Evolutionary conservation across 2,329 filamentous ascomycete genomes (phyloP).

Genomic region (Chaetomium sp.): DNA sequence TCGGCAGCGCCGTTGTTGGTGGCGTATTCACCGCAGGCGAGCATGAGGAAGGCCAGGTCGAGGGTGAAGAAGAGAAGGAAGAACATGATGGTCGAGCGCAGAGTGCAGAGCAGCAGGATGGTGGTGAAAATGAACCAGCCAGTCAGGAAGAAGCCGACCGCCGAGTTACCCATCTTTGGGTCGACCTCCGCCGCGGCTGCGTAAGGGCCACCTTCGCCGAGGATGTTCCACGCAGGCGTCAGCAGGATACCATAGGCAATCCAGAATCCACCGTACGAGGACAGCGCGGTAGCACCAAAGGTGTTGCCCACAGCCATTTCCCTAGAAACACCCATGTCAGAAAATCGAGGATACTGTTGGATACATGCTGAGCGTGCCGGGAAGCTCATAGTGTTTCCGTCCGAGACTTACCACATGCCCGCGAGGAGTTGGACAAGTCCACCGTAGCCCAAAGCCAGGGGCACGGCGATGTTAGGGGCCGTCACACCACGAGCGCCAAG

Average conservation of each 20-base stretch:
- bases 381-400: not conserved
- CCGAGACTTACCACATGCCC: constrained; percentile 70
- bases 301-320: constrained; percentile 86
- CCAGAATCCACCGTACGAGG: constrained; percentile 82
- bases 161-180: constrained; percentile 46
- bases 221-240: constrained; percentile 60
- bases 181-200: constrained; percentile 26
- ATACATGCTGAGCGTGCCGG: no score
- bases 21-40: constrained; percentile 58
- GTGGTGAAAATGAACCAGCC: constrained; percentile 85
- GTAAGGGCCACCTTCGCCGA: constrained; percentile 37
- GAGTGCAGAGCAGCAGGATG: constrained; percentile 64
- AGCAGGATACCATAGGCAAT: constrained; percentile 66
- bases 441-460: constrained; percentile 67
- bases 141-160: constrained; percentile 67
- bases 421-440: constrained; percentile 72
- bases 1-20: constrained; percentile 43
- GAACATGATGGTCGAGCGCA: constrained; percentile 72
- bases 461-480: constrained; percentile 60
- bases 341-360: not conserved
- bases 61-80: constrained; percentile 71
- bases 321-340: constrained; percentile 40
- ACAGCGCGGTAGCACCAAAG: constrained; percentile 74
- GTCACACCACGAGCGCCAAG: constrained; percentile 55
- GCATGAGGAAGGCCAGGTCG: constrained; percentile 67